phyloP scores from a whole-genome alignment of 2,329 filamentous ascomycete genomes.

The Tolypocladium cylindrosporum region DNA sequence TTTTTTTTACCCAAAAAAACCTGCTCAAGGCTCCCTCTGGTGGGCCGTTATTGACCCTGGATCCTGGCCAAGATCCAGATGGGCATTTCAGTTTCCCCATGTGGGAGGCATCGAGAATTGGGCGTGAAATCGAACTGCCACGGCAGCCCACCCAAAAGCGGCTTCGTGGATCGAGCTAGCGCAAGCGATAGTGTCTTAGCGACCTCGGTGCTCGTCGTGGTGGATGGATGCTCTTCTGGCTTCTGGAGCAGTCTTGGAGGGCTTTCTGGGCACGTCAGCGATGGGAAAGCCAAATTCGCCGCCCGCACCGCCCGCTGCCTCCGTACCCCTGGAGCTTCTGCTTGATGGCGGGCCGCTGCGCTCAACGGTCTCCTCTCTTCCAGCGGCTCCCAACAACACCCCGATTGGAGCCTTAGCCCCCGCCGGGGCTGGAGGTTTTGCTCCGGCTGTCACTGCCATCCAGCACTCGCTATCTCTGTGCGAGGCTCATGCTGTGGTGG shows the following conservation, averaged over 20 bases:
- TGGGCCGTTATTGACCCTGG: not conserved
- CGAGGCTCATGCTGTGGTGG: not conserved
- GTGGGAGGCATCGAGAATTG: not conserved
- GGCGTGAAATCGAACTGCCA: not conserved
- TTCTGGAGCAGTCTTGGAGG: not conserved
- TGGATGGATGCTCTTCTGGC: not conserved
- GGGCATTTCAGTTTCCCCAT: conserved; percentile 1
- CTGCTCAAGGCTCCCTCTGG: not conserved
- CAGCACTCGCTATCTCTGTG: not conserved
- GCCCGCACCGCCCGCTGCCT: not conserved
- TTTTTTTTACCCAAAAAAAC: no score
- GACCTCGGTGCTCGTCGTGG: not conserved
- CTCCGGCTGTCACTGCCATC: not conserved
- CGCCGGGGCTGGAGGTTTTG: not conserved
- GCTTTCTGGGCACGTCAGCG: not conserved
- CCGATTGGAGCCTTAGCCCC: not conserved
- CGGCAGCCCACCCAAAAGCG: not conserved
- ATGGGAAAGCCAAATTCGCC: not conserved
- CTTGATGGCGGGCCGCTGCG: not conserved
- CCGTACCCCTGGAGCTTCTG: not conserved
- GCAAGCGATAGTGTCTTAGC: not conserved
- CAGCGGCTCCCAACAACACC: not conserved
- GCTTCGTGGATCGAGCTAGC: not conserved
- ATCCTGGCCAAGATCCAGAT: not conserved
- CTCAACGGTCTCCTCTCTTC: not conserved